phyloP scores from a whole-genome alignment of 352 stramenopile species.

The Globisporangium iwayamae region DNA sequence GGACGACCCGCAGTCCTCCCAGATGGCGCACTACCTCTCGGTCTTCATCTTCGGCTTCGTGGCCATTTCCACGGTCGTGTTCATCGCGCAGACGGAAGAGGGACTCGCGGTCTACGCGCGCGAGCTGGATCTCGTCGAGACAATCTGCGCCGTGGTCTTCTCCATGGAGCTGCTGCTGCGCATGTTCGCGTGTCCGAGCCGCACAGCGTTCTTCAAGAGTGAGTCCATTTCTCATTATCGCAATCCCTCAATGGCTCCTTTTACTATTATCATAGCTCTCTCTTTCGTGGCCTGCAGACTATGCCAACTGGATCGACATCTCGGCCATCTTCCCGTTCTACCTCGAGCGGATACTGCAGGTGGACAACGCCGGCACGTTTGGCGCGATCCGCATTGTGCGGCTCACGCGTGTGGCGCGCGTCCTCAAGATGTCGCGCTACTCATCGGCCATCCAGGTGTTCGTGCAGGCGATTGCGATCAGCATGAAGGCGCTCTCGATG shows the following conservation, averaged over 20 bases:
- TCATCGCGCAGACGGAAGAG: conserved; percentile 64
- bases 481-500: conserved; percentile 81
- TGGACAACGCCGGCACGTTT: conserved; percentile 63
- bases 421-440: conserved; percentile 88
- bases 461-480: conserved; percentile 64
- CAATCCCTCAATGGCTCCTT: neutral
- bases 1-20: conserved; percentile 69
- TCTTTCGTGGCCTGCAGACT: conserved; percentile 27
- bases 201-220: conserved; percentile 49
- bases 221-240: neutral
- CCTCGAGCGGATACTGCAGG: conserved; percentile 59
- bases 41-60: conserved; percentile 64
- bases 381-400: conserved; percentile 81
- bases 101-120: conserved; percentile 30
- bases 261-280: neutral
- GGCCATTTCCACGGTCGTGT: conserved; percentile 56
- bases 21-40: conserved; percentile 56
- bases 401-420: conserved; percentile 74
- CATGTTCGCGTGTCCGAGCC: conserved; percentile 43
- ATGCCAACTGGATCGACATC: conserved; percentile 82
- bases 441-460: conserved; percentile 86
- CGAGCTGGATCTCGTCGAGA: conserved; percentile 39
- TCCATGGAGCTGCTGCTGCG: conserved; percentile 60
- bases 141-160: conserved; percentile 50
- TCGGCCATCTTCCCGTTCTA: conserved; percentile 84